These are phyloP conservation scores for Coemansia reversa DNA, from an alignment of 192 early-diverging fungal species.

Conservation along the genomic window DNA sequence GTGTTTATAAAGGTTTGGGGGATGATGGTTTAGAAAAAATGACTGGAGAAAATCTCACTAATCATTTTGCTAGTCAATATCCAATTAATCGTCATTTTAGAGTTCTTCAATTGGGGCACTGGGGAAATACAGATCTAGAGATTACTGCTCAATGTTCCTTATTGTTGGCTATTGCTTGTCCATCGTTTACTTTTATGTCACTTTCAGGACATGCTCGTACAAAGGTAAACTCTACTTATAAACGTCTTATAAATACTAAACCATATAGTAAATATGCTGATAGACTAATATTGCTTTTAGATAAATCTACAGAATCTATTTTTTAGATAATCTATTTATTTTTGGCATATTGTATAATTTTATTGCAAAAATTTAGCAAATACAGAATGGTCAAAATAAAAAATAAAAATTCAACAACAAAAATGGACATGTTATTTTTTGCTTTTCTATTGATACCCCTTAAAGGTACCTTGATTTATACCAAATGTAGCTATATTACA, in stretches of 20 bases:
- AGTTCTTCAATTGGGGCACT: slow-evolving; percentile 3
- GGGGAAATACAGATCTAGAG: not conserved
- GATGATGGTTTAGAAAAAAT: not conserved
- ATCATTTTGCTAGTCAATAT: not conserved
- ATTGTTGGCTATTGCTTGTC: slow-evolving; percentile 26
- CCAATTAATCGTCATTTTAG: not conserved
- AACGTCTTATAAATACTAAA: not conserved
- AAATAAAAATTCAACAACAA: too few species aligned
- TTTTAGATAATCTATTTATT: too few species aligned
- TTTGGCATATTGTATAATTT: not conserved
- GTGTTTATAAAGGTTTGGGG: slow-evolving; percentile 2
- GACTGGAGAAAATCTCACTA: not conserved
- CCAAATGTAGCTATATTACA: too few species aligned
- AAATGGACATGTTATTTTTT: too few species aligned
- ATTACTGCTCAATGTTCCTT: slow-evolving; percentile 9
- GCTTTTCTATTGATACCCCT: too few species aligned
- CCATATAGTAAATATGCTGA: not conserved
- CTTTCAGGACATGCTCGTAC: not conserved
- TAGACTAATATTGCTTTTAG: not conserved
- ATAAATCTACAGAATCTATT: not conserved
- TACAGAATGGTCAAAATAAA: not conserved
- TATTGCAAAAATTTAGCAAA: not conserved
- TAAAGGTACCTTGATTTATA: too few species aligned
- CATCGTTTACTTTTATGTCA: slow-evolving; percentile 2
- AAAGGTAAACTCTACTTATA: not conserved